A percentile compares a stretch with the other conserved stretches of the same genome.
Conservation (phyloP, 148 eudicot species). For the Rhododendron williamsianum region DNA sequence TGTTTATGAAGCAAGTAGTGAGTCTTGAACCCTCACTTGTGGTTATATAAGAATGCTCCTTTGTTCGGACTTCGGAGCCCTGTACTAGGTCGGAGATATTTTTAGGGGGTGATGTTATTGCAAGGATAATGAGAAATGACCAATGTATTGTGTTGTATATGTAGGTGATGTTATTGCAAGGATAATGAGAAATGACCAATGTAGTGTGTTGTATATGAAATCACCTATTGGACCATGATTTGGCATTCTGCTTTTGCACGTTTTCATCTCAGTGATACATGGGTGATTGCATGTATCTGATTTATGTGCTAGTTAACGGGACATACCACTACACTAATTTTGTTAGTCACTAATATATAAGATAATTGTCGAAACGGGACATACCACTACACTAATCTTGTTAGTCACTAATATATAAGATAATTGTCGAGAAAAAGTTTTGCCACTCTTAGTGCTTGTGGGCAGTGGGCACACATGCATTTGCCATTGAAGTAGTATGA, state of each 20-base stretch:
- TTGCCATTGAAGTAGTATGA: not conserved
- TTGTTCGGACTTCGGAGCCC: not conserved
- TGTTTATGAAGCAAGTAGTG: not conserved
- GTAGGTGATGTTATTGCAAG: not conserved
- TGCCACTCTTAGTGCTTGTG: not conserved
- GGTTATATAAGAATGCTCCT: not conserved
- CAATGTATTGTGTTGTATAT: not conserved
- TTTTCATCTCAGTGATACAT: not conserved
- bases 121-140: not conserved
- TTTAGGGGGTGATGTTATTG: not conserved
- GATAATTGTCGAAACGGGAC: not conserved
- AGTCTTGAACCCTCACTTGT: not conserved
- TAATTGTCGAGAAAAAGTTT: not conserved
- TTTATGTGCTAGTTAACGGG: not conserved
- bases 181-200: not conserved
- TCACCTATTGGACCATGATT: not conserved
- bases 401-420: not conserved
- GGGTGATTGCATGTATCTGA: too few species aligned
- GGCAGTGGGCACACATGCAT: not conserved
- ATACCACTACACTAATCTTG: not conserved
- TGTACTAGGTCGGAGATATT: not conserved
- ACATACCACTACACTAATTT: not conserved
- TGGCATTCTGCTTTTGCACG: slow-evolving; percentile 2
- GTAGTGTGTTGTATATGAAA: not conserved
- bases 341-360: not conserved